A percentile compares a stretch with the other conserved stretches of the same genome.
Evolutionary conservation across 768 basidiomycete species (phyloP).

Genomic region (Phylloporus arenicola): DNA sequence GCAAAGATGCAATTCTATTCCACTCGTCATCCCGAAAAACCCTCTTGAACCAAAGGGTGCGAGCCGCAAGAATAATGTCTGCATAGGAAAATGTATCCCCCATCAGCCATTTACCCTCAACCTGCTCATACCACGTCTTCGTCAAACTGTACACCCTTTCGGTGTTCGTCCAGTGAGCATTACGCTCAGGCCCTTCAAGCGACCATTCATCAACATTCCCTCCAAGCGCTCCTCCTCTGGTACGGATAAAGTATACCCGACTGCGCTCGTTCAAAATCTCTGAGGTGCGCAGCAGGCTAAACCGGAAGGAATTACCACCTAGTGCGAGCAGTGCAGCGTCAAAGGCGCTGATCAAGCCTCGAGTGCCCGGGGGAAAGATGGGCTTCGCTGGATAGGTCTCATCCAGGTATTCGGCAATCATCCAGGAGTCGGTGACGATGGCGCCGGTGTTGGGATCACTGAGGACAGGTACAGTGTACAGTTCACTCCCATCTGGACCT

Average conservation of each 20-base stretch:
- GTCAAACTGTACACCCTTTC: slow-evolving; percentile 11
- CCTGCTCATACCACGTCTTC: slow-evolving; percentile 19
- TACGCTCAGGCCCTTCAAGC: slow-evolving; percentile 31
- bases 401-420: slow-evolving; percentile 35
- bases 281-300: slow-evolving; percentile 19
- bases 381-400: slow-evolving; percentile 30
- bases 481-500: slow-evolving; percentile 12
- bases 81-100: slow-evolving; percentile 29
- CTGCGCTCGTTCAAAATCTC: slow-evolving; percentile 32
- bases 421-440: slow-evolving; percentile 27
- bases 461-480: slow-evolving; percentile 32
- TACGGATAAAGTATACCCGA: slow-evolving; percentile 34
- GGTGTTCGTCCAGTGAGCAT: slow-evolving; percentile 22
- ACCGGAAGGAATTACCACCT: slow-evolving; percentile 1
- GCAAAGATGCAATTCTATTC: slow-evolving; percentile 19
- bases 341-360: slow-evolving; percentile 22
- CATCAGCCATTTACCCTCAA: slow-evolving; percentile 27
- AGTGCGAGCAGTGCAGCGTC: slow-evolving; percentile 1
- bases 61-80: slow-evolving; percentile 23
- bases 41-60: slow-evolving; percentile 14
- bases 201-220: slow-evolving; percentile 36
- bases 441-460: slow-evolving; percentile 28
- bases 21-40: slow-evolving; percentile 23
- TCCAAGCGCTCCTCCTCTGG: slow-evolving; percentile 30
- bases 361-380: slow-evolving; percentile 21